Evolutionary conservation across 1,284 basidiomycete species (phyloP), one percentile per base, ranked within the genome.

Genomic region (Sanguinoderma infundibulare): DNA sequence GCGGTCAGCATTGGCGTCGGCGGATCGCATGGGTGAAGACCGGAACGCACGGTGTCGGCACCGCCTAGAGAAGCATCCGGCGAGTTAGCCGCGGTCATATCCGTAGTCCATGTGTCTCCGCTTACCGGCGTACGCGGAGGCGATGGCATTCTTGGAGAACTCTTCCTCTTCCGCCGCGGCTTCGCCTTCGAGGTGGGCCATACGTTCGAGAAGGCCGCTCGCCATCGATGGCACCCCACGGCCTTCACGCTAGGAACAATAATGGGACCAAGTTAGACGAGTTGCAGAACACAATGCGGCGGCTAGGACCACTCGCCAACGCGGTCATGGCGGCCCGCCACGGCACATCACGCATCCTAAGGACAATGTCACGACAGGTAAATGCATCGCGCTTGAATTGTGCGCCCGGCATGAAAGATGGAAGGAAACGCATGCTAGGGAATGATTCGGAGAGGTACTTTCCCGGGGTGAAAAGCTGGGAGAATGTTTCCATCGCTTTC

Each of bases 371-470:
- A 1, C 14, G 35, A 47, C 60, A 59, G 14, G n/a, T 53, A 17
- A 39, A 42, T 1, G 49, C 61, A 12, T 63, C 46, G 2, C 57
- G 46, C 47, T 61, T 60, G 59, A 66, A 66, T 5, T 38, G 22
- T 2, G 60, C 61, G 5, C 63, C 63, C 10, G 63, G 63, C 1
- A 65, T 5, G 51, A 50, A 62, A 4, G 44, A 46, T 1, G 63
- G 63, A 2, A 66, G 22, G 51, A 40, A 57, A 15, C 55, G 53
- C n/a, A 64, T 44, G 26, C 57, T 30, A 15, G 63, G 63, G 60
- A 61, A 59, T 2, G 28, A 47, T 22, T 64, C 63, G 20, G 59
- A 59, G 5, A 64, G 56, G 34, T 61, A 61, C 46, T 61, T 61
- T 7, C 63, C 63, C 0, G 63, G 59, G 0, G 54, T 14, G 35